Evolutionary conservation across 768 basidiomycete species (phyloP), one percentile per base, ranked within the genome.

Genomic region (Boletus subcaerulescens): DNA sequence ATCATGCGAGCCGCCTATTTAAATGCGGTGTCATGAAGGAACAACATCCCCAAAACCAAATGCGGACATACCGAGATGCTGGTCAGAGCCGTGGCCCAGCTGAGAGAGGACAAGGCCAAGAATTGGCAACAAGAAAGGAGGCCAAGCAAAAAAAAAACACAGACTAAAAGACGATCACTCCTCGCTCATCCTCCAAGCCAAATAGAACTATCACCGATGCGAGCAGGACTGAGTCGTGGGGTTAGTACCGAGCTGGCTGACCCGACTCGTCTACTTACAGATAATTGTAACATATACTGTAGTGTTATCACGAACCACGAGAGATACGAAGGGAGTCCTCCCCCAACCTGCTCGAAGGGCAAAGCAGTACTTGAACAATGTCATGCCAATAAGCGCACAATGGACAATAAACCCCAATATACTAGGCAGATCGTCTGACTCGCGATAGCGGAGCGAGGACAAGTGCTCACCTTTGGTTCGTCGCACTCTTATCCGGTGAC

Each of bases 1-100:
- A 68, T 58, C 50, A 68, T 39, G 24, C 46, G 52, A 45, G 63
- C 61, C 4, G 59, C 68, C 67, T 68, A 29, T 9, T 29, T 29
- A 33, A 20, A 39, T 17, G 12, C 3, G 26, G 39, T 24, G 24
- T 41, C 22, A 45, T 17, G 26, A 42, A 17, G n/a, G 11, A 43
- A 31, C 29, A 8, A 8, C 26, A 31, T 22, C 10, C 38, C 24
- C 3, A 5, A 36, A 49, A 51, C 3, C 6, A 15, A 36, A 44
- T 5, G 24, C 1, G 36, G 13, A 17, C 55, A n/a, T 59, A 64
- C 63, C 8, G 39, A 26, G 32, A 53, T n/a, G 29, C 60, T 65
- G 35, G 11, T 13, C 24, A 59, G 10, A 18, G 53, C 14, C 7
- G 53, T 59, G 26, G n/a, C 14, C 63, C 63, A 64, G 35, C 64